These are phyloP conservation scores for Dryas alaskensis DNA, from an alignment of 306 rosid genomes.

Conservation along the genomic window DNA sequence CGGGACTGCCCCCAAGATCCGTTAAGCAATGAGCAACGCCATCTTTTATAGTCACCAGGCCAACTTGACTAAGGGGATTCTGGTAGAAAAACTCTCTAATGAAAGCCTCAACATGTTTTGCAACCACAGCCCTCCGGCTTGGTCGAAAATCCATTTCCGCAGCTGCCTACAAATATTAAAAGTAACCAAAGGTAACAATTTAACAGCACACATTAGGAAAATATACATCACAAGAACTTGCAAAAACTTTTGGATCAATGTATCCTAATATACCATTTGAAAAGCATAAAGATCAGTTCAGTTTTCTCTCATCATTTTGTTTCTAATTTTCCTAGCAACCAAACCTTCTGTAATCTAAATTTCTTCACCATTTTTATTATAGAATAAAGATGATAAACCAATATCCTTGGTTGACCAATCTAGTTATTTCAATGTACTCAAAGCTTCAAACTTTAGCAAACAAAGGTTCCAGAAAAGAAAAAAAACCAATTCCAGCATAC, in stretches of 20 bases:
- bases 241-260: background rate
- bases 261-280: background rate
- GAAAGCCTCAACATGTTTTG: constrained; percentile 74
- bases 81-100: constrained; percentile 88
- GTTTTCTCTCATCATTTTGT: no score
- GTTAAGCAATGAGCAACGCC: constrained; percentile 78
- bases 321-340: no score
- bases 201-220: background rate
- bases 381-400: background rate
- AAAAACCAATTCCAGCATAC: background rate
- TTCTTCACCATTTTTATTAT: background rate
- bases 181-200: constrained; percentile 26
- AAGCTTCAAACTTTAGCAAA: constrained; percentile 9
- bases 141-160: constrained; percentile 83
- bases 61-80: constrained; percentile 93
- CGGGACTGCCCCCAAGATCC: constrained; percentile 97
- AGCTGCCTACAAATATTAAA: constrained; percentile 71
- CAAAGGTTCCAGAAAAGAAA: background rate
- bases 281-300: no score
- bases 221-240: background rate
- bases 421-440: background rate
- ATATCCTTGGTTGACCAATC: constrained; percentile 11
- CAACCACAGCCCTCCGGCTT: constrained; percentile 82
- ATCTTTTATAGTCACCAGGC: constrained; percentile 77
- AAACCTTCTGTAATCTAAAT: no score